Evolutionary conservation across 78 protist genomes (phyloP).

Genomic region (Protostelium mycophagum): DNA sequence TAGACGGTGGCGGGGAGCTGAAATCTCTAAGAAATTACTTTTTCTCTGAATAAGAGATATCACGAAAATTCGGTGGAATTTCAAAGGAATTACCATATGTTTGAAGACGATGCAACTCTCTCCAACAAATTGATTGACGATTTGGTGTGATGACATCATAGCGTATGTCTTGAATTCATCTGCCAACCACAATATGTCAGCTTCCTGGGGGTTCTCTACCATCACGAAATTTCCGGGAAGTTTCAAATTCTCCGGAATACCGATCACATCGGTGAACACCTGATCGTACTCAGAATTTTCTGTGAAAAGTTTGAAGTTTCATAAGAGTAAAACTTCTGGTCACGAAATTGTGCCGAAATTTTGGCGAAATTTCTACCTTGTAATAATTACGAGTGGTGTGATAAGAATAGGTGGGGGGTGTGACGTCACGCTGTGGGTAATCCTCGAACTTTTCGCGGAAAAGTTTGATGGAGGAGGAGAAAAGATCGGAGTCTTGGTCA

Average conservation of each 20-base stretch:
- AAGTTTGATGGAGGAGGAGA: background rate
- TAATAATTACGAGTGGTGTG: background rate
- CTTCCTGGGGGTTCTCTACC: background rate
- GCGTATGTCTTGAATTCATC: background rate
- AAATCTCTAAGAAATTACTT: background rate
- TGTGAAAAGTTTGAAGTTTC: too few relatives aligned
- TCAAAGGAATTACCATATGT: too few relatives aligned
- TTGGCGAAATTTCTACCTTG: background rate
- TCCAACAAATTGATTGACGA: slow-evolving; percentile 4
- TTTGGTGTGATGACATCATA: background rate
- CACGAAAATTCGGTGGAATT: too few relatives aligned
- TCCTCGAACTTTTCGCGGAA: background rate
- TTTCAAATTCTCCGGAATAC: background rate
- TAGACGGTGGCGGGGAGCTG: background rate
- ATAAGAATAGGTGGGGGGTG: background rate
- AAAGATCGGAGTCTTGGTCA: background rate
- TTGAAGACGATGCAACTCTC: slow-evolving; percentile 3
- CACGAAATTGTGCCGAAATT: background rate
- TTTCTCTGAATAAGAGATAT: too few relatives aligned
- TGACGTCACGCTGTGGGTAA: background rate
- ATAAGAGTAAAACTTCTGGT: too few relatives aligned
- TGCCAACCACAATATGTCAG: background rate
- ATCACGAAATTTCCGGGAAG: background rate
- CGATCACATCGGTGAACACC: background rate
- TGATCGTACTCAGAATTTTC: too few relatives aligned